Base-by-base conservation (phyloP, 2,329 filamentous ascomycete genomes). In the Phyllosticta citriasiana region DNA sequence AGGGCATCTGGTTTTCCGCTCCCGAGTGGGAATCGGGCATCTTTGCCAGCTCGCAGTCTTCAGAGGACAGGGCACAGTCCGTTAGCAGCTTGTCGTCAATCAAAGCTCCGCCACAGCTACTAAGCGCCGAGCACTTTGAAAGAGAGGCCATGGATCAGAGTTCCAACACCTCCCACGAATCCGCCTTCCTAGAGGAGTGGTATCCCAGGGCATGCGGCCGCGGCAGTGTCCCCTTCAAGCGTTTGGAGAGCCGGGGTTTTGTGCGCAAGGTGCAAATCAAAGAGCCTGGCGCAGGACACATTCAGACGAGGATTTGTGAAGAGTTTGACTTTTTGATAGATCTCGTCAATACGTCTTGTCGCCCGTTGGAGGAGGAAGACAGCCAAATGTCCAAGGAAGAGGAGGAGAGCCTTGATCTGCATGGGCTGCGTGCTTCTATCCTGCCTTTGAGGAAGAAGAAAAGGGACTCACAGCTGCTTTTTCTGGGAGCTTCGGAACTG, bases 391-490 rank as follows among this genome's bases (percentile, higher is more conserved):
- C 40, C 16, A 22, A 33, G 2, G 60, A 64, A 25, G 40, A n/a
- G 25, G 4, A 25, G 58, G 56, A 66, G 53, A 62, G 71, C n/a
- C 61, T 62, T 35, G 57, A 66, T 0, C 67, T 68, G 47, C 75
- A 86, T 22, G 88, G 85, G 5, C 77, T 92, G 19, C 80, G 82
- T 59, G 85, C 87, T 53, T 74, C 82, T 0, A 90, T 88, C 81
- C 81, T 92, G n/a, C 89, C 89, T 4, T 77, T 93, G 19, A 83
- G 88, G 57, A 92, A 92, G 71, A 77, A 90, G 2, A 84, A 88
- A 69, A 90, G 88, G 68, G 87, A 90, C 62, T 86, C 86, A 0
- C 82, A 84, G 26, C 79, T 93, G 6, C 83, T 84, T 1, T 91
- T 91, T 66, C 78, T 92, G 10, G 82, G 82, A 5, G 84, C 84